Base-by-base conservation (phyloP, 495 filamentous ascomycete genomes). In the Mytilinidion resinicola region DNA sequence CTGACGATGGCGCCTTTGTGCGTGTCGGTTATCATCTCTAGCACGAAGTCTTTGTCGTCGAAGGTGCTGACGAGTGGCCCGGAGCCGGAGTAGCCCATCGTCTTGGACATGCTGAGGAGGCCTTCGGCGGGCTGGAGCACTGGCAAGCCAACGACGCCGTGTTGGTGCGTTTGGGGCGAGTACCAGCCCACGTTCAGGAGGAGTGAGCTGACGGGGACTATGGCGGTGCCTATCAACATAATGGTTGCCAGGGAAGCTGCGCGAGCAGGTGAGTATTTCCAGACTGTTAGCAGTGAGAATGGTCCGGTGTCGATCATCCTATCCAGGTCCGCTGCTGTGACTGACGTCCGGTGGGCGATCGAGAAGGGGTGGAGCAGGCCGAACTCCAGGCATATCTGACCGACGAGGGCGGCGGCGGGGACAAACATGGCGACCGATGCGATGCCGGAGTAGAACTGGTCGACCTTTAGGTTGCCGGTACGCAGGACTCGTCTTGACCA, bases 351-450 rank as follows among this genome's bases (percentile, higher is more conserved):
- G 39, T 56, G 54, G 21, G 54, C 54, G 14, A 56, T 56, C 1
- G 54, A 56, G 42, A 56, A 56, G 14, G 54, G 54, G 33, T 56
- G 54, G 25, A 56, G 54, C 3, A 56, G 21, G 11, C 54, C 54
- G 43, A 56, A 56, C 25, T 56, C 41, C 17, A 47, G 19, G 37
- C 42, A 56, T 11, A 56, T 30, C 48, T 48, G 54, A 36, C 42
- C 35, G 21, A 56, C 48, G 3, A 56, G 54, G 35, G 54, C 54
- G 8, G 54, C 54, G 12, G 41, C 54, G 21, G 54, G 54, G 11
- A 56, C 54, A 9, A 56, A 21, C 12, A 56, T 48, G 41, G 19
- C 42, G 20, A 56, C 54, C 3, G 54, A 56, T 12, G 54, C 54
- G 38, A 48, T 15, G 19, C 54, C 54, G 42, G 54, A 30, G 39